Evolutionary conservation across 2,329 filamentous ascomycete genomes (phyloP).

Genomic region (Ceratocystis albifundus): DNA sequence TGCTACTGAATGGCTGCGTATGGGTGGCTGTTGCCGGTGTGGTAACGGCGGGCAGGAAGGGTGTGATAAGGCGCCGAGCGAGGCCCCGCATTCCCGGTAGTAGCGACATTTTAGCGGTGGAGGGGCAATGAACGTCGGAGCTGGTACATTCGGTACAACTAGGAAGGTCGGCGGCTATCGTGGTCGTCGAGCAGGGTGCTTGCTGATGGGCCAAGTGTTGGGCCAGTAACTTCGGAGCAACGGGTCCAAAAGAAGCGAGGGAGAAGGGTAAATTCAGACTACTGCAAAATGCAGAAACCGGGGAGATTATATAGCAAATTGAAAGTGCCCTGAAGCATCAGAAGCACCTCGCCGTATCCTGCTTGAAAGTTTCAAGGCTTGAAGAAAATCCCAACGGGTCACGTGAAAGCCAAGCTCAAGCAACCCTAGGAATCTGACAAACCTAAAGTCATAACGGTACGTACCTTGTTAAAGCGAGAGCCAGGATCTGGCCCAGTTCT

Average conservation of each 20-base stretch:
- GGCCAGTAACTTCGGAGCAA: neutral
- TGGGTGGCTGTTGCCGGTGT: neutral
- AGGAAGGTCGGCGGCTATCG: neutral
- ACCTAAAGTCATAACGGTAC: neutral
- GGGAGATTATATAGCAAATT: neutral
- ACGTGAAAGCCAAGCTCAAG: neutral
- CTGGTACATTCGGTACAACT: neutral
- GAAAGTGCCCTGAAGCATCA: neutral
- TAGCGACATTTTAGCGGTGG: slow-evolving; percentile 15
- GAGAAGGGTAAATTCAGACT: neutral
- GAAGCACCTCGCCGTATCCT: neutral
- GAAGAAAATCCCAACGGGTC: neutral
- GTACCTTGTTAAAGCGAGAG: neutral
- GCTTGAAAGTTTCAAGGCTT: neutral
- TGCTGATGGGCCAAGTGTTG: neutral
- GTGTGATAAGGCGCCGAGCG: slow-evolving; percentile 15
- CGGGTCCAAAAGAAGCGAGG: neutral
- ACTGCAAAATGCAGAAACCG: neutral
- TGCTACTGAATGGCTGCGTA: slow-evolving; percentile 28
- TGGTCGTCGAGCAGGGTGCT: neutral
- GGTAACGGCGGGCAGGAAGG: slow-evolving; percentile 11
- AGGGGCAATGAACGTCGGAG: neutral
- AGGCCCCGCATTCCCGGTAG: slow-evolving; percentile 19
- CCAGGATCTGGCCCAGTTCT: neutral
- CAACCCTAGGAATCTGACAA: neutral